Base-by-base conservation (phyloP, 805 yeast species). In the Metschnikowia peoriensis region DNA sequence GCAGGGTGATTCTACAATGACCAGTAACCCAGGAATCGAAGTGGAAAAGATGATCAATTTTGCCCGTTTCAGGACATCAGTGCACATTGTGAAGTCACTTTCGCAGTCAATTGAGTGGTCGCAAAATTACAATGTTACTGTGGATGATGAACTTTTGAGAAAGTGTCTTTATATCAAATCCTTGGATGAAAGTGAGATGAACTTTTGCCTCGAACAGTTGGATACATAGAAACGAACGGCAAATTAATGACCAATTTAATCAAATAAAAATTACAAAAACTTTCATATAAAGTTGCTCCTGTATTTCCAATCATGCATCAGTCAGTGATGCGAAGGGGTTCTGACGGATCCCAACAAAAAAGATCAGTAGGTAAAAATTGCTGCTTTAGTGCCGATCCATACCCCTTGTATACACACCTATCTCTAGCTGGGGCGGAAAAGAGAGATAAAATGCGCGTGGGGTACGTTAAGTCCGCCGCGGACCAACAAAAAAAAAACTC, bases 71-170 rank as follows among this genome's bases (percentile, higher is more conserved):
- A 77, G 86, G 55, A 83, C 86, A 4, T 79, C 89, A 8, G 90
- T 96, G 5, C 81, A 82, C 54, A 84, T 90, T 46, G 89, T 89
- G 38, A 86, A 88, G 65, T 82, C 85, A 9, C 78, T 92, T 51
- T 79, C 90, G 38, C 88, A 88, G 63, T 82, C 87, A 61, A 89
- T 92, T 47, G 96, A 89, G 62, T 89, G 97, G 91, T 83, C 96
- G 0, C 77, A 77, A 44, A 76, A 86, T 53, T 92, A 90, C 72
- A 63, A 74, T 12, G 71, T 87, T 47, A 67, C 75, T 45, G 69
- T 75, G 2, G 76, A 87, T 47, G 78, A 81, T 11, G 92, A 89
- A 47, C 66, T 91, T 22, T 66, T 93, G 55, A 85, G 96, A 50
- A 89, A 86, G 65, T 92, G 97, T 68, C 78, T 91, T 37, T 91